Evolutionary conservation across 768 basidiomycete genomes (phyloP), one percentile per base, ranked within the genome.

Genomic region (Saitozyma podzolica): DNA sequence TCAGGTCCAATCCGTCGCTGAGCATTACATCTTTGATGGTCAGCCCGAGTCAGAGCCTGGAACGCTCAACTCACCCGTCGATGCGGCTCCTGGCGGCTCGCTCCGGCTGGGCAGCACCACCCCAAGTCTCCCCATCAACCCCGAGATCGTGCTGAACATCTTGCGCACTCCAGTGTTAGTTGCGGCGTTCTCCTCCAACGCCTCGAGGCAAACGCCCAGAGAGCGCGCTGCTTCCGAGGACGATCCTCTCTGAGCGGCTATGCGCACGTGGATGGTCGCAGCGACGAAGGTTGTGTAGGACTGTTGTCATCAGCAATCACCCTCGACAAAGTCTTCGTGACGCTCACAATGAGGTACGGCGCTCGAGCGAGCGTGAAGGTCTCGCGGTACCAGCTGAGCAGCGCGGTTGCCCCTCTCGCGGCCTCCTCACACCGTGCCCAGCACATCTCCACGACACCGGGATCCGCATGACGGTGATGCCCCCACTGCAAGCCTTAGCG

Each of bases 221-320:
- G 56, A 59, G 16, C 54, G 50, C 16, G 60, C 64, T 13, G 63
- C 42, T 40, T 62, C 53, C n/a, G 53, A 54, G 20, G 19, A 17
- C 20, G 51, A 50, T 13, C 63, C 61, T 11, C 61, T 40, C 48
- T 68, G 56, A 0, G 63, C 53, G 14, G 59, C 66, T 16, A 61
- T 66, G 16, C 68, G 65, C 16, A 69, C 65, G 48, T 69, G 68
- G n/a, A 69, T 69, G 14, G 68, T 69, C 4, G 65, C 63, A n/a
- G 68, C 68, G 7, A 69, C 68, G 39, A 59, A 69, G 16, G 68
- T 69, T 5, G 52, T 61, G 50, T 69, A 69, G 0, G 68, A 69
- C 65, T 66, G 53, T 19, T 16, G 45, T 2, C 17, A 43, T 58
- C 57, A 58, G 62, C 43, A 9, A 2, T n/a, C 37, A 16, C 11